Conservation (phyloP, 345 rosid species). For the Conringia planisiliqua region DNA sequence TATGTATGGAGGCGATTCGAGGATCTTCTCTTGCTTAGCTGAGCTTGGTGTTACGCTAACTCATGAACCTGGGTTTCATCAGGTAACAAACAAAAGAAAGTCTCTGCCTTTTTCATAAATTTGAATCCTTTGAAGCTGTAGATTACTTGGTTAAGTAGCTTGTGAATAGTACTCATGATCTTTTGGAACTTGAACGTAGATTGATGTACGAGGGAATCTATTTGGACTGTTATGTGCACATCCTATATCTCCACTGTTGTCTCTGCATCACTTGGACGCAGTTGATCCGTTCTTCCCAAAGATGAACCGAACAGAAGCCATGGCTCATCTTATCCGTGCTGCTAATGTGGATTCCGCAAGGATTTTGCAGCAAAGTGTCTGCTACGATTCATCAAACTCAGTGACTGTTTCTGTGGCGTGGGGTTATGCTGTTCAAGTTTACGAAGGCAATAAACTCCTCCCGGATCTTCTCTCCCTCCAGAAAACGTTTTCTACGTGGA, state of each 20-base stretch:
- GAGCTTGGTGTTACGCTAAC: conserved; percentile 73
- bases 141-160: background rate
- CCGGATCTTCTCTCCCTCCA: conserved; percentile 70
- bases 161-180: too few species aligned
- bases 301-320: conserved; percentile 47
- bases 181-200: conserved; percentile 30
- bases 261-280: conserved; percentile 91
- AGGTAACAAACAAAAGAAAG: conserved; percentile 39
- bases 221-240: conserved; percentile 83
- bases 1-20: conserved; percentile 75
- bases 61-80: conserved; percentile 81
- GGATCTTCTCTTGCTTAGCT: conserved; percentile 73
- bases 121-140: background rate
- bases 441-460: conserved; percentile 67
- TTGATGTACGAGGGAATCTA: conserved; percentile 78
- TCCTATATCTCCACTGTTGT: conserved; percentile 69
- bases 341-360: conserved; percentile 60
- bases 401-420: conserved; percentile 75
- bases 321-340: conserved; percentile 57
- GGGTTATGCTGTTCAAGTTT: conserved; percentile 88
- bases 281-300: conserved; percentile 74
- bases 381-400: conserved; percentile 52
- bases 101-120: background rate
- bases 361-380: conserved; percentile 83
- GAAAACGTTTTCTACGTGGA: conserved; percentile 74